Conservation (phyloP, 352 stramenopile species). For the Hyphochytrium catenoides region DNA sequence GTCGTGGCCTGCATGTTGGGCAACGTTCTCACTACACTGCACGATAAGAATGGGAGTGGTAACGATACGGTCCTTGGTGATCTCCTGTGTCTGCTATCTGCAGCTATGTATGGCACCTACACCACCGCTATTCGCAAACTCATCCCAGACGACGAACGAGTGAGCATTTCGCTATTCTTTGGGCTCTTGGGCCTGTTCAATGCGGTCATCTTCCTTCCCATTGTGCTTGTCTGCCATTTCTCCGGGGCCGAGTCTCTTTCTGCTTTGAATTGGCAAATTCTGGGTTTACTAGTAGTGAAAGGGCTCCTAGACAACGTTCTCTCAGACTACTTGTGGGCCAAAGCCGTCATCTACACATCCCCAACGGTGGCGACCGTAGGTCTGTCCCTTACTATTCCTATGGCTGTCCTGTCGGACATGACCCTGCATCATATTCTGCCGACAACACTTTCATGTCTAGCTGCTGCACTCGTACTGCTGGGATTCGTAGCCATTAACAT, state of each 20-base stretch:
- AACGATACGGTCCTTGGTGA: slow-evolving; percentile 25
- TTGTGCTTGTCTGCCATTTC: slow-evolving; percentile 29
- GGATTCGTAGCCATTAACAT: slow-evolving; percentile 37
- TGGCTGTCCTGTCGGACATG: slow-evolving; percentile 74
- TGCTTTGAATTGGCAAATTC: slow-evolving; percentile 30
- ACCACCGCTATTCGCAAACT: slow-evolving; percentile 51
- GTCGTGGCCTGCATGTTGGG: slow-evolving; percentile 61
- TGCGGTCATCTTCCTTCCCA: slow-evolving; percentile 37
- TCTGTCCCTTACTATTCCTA: slow-evolving; percentile 81
- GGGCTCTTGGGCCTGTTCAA: slow-evolving; percentile 78
- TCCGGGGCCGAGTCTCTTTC: slow-evolving; percentile 29
- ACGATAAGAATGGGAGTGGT: slow-evolving; percentile 19
- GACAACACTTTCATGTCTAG: slow-evolving; percentile 22
- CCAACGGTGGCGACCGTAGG: slow-evolving; percentile 85
- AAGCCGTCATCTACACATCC: slow-evolving; percentile 76
- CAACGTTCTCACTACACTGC: slow-evolving; percentile 54
- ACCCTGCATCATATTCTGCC: slow-evolving; percentile 26
- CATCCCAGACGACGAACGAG: slow-evolving; percentile 49
- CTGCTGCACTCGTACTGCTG: slow-evolving; percentile 28
- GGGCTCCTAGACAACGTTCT: slow-evolving; percentile 82
- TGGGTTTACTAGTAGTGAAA: slow-evolving; percentile 56
- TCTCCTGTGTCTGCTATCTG: slow-evolving; percentile 32
- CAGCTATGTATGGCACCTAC: slow-evolving; percentile 81
- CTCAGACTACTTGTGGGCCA: slow-evolving; percentile 82
- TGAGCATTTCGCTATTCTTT: slow-evolving; percentile 77